Base-by-base conservation (phyloP, 2,329 filamentous ascomycete genomes). In the Fusarium pseudocircinatum region DNA sequence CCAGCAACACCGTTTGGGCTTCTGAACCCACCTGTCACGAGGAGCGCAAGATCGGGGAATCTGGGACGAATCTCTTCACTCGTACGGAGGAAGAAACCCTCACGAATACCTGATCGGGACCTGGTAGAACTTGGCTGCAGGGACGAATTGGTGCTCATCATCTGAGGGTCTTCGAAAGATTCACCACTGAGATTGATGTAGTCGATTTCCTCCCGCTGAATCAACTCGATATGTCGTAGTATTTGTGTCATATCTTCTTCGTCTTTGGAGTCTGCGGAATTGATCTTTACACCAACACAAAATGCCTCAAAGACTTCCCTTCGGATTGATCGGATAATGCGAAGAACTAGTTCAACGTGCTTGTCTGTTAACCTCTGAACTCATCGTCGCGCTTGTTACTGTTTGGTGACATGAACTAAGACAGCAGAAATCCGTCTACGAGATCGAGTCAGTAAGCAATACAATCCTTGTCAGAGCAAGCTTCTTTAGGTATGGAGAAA, bases 21-120 rank as follows among this genome's bases (percentile, higher is more conserved):
- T 9, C 53, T 24, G 18, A 57, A 57, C 4, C 28, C 39, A 0
- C 53, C 53, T 0, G 22, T 57, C 0, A 57, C 39, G 22, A 57
- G 40, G 1, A 57, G 2, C 3, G 9, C 34, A 2, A 57, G 18
- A 32, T 34, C 4, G 3, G 53, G 39, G 0, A 44, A 57, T 5
- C 10, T 22, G 13, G n/a, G 12, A 1, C 39, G 37, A 20, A 57
- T 57, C 13, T 26, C 28, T 26, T 44, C 18, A 10, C 53, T 57
- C 4, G 39, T 44, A 0, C 39, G 37, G 1, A 44, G 9, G 13
- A 57, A 57, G 7, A 57, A 57, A 1, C 39, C 53, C 2, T 57
- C 53, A 1, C 39, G 28, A 24, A 26, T 34, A 5, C 16, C 13
- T 1, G 53, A 13, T 0, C 28, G n/a, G 1, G 22, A 12, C 2